Evolutionary conservation across 768 basidiomycete species (phyloP), one percentile per base, ranked within the genome.

Genomic region (Podaxis rugospora): DNA sequence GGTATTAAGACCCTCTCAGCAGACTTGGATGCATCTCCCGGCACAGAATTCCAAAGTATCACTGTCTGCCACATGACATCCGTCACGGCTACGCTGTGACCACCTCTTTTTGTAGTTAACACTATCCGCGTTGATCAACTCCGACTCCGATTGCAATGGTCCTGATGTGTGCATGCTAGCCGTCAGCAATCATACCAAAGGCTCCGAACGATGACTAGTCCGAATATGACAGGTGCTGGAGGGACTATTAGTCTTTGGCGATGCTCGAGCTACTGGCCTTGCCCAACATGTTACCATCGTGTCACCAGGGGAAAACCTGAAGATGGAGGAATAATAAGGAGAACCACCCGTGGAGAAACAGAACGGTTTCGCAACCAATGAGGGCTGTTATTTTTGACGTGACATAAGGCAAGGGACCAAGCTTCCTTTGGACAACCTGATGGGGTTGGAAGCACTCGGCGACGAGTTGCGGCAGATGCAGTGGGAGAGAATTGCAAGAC

Each of bases 321-420:
- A 32, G 32, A 32, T 7, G 32, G 7, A 9, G 32, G 32, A 32
- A 32, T 32, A 9, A 32, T 7, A 32, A 32, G 7, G 50, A 51
- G 28, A 16, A 21, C 27, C 23, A 21, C n/a, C 16, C 27, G 57
- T 27, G 25, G 23, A 57, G 46, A 9, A 32, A n/a, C 4, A 36
- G 49, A 2, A 21, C 13, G 23, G 6, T 66, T 67, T 32, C 7
- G 32, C 32, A 64, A 63, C 49, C 65, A 61, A 66, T 61, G 56
- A 62, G 23, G 66, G 70, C 70, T 72, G 69, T 67, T 64, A 64
- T 62, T 56, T 64, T 50, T 69, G 71, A 72, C 71, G 71, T 74
- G 71, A 71, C 71, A 73, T 71, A 74, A 68, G 66, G 65, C 70
- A 66, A 69, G 67, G 68, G 64, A 64, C 65, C 64, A 66, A 65